These are phyloP conservation scores for Fonsecaea erecta DNA, from an alignment of 2,329 filamentous ascomycete species.

Conservation along the genomic window DNA sequence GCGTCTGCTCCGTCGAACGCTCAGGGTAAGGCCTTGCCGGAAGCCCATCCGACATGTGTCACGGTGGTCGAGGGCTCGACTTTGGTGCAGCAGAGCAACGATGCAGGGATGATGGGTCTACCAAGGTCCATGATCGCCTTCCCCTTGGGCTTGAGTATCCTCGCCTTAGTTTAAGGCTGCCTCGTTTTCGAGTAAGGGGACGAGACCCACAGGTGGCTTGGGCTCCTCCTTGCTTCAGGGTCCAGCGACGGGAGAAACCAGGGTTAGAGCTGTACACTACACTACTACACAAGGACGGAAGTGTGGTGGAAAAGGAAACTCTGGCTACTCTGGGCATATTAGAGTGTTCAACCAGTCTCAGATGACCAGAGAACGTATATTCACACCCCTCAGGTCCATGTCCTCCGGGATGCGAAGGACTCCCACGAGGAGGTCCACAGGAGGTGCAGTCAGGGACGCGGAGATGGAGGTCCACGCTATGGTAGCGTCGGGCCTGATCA, in stretches of 20 bases:
- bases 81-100: slow-evolving; percentile 4
- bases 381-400: too few species aligned
- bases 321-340: too few species aligned
- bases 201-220: background rate
- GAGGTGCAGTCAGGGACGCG: too few species aligned
- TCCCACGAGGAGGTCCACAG: too few species aligned
- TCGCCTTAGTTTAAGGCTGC: background rate
- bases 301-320: too few species aligned
- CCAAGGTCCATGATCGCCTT: background rate
- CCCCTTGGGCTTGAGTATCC: background rate
- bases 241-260: background rate
- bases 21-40: background rate
- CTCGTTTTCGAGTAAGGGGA: background rate
- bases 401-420: too few species aligned
- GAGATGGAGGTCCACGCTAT: too few species aligned
- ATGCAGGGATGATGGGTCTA: background rate
- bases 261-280: too few species aligned
- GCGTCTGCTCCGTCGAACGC: slow-evolving; percentile 3
- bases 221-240: background rate
- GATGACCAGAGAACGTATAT: too few species aligned
- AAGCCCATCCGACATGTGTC: slow-evolving; percentile 26
- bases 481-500: too few species aligned
- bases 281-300: too few species aligned
- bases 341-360: too few species aligned
- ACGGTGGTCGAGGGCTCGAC: slow-evolving; percentile 27